Evolutionary conservation across 2,329 filamentous ascomycete genomes (phyloP).

Genomic region (Elsinoe necatrix): DNA sequence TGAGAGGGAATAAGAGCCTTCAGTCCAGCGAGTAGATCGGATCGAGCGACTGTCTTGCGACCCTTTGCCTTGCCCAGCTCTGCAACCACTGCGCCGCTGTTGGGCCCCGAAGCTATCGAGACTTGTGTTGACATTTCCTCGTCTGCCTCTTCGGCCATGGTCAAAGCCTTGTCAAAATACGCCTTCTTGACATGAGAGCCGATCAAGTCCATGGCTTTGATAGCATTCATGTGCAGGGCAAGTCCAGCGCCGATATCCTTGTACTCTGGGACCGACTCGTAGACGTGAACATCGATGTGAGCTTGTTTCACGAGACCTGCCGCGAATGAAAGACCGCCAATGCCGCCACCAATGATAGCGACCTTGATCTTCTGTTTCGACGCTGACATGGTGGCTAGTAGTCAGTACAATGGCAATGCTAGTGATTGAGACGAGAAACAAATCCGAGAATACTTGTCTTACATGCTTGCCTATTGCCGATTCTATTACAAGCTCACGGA

Average conservation of each 20-base stretch:
- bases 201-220: slow-evolving; percentile 39
- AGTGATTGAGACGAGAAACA: neutral
- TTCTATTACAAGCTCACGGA: neutral
- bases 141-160: slow-evolving; percentile 35
- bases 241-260: slow-evolving; percentile 43
- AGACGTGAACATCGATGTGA: slow-evolving; percentile 41
- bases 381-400: slow-evolving; percentile 15
- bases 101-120: slow-evolving; percentile 27
- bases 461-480: neutral
- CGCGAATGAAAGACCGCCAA: slow-evolving; percentile 43
- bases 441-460: neutral
- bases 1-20: slow-evolving; percentile 37
- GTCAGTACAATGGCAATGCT: neutral
- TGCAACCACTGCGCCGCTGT: slow-evolving; percentile 36
- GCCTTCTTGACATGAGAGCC: slow-evolving; percentile 34
- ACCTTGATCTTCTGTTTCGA: slow-evolving; percentile 30
- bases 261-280: slow-evolving; percentile 42
- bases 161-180: slow-evolving; percentile 42
- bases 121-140: slow-evolving; percentile 29
- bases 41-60: slow-evolving; percentile 35
- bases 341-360: slow-evolving; percentile 44
- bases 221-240: slow-evolving; percentile 46
- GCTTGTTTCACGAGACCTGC: slow-evolving; percentile 38
- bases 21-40: slow-evolving; percentile 44
- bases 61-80: slow-evolving; percentile 31